Conservation (phyloP, 2,329 filamentous ascomycete species). For the Ceratocystis harringtonii region DNA sequence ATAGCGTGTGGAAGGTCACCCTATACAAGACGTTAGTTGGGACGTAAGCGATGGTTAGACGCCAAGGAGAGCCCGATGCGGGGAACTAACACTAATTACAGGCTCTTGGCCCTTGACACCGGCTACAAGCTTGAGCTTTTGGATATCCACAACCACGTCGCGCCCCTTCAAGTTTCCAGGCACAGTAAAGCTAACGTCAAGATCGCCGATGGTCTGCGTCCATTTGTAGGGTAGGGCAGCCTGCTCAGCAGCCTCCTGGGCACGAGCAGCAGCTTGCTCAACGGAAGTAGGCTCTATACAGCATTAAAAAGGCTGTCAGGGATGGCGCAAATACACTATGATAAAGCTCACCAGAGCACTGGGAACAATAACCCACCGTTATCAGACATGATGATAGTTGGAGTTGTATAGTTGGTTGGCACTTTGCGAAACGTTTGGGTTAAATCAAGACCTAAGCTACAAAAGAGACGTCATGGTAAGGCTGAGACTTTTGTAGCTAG, state of each 20-base stretch:
- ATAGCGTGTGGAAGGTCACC: conserved; percentile 73
- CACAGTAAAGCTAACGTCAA: conserved; percentile 65
- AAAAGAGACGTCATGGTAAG: conserved; percentile 19
- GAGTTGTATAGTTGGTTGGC: background rate
- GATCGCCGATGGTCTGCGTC: conserved; percentile 80
- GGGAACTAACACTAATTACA: conserved; percentile 53
- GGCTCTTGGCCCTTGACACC: conserved; percentile 79
- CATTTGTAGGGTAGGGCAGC: conserved; percentile 90
- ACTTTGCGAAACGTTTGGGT: background rate
- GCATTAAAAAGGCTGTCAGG: background rate
- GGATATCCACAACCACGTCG: conserved; percentile 72
- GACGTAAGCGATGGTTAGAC: background rate
- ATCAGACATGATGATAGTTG: conserved; percentile 27
- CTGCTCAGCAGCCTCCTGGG: conserved; percentile 75
- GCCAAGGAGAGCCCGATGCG: background rate
- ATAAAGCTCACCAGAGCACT: background rate
- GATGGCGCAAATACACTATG: background rate
- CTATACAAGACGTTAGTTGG: conserved; percentile 33
- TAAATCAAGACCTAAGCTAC: too few species aligned
- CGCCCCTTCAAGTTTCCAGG: conserved; percentile 70
- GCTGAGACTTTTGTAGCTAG: conserved; percentile 20
- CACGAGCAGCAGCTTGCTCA: conserved; percentile 43
- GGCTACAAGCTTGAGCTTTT: conserved; percentile 61
- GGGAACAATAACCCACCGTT: conserved; percentile 23
- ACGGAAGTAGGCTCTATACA: conserved; percentile 37